Percentiles rank a stretch among this genome's conserved stretches.
Conservation (phyloP, 2,329 filamentous ascomycete species). For the Fusarium palustre region DNA sequence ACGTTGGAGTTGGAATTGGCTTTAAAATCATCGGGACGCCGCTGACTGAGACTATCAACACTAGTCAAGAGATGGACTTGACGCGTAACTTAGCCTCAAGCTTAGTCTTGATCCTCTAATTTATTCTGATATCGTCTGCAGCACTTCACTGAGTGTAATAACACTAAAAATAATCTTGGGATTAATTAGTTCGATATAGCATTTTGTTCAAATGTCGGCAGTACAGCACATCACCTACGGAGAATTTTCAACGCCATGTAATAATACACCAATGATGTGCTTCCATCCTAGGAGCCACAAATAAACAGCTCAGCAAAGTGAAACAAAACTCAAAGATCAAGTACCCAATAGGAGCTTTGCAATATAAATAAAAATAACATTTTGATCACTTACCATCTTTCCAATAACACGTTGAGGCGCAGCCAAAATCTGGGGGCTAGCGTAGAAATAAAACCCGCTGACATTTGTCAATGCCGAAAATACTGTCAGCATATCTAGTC, state of each 20-base stretch:
- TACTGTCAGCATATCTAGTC: constrained; percentile 29
- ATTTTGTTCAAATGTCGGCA: not conserved
- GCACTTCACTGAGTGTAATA: rapidly evolving
- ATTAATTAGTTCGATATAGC: not conserved
- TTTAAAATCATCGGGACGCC: not conserved
- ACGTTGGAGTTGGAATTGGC: not conserved
- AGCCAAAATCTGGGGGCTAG: constrained; percentile 32
- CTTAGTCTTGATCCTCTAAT: not conserved
- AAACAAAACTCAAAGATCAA: not conserved
- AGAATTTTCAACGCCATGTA: not conserved
- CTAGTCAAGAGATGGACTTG: not conserved
- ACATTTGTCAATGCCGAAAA: constrained; percentile 19
- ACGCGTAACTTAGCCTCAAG: not conserved
- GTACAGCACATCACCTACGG: not conserved
- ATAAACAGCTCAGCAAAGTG: not conserved
- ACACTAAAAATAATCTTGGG: not conserved
- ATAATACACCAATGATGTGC: not conserved
- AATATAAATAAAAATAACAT: constrained; percentile 17
- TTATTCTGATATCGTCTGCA: not conserved
- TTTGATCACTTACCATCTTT: not conserved
- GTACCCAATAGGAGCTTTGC: not conserved
- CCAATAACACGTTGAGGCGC: constrained; percentile 23
- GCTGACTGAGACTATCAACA: not conserved
- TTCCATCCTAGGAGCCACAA: not conserved
- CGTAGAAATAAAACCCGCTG: constrained; percentile 17